phyloP scores from a whole-genome alignment of 257 asterid species.

The Apocynum venetum region DNA sequence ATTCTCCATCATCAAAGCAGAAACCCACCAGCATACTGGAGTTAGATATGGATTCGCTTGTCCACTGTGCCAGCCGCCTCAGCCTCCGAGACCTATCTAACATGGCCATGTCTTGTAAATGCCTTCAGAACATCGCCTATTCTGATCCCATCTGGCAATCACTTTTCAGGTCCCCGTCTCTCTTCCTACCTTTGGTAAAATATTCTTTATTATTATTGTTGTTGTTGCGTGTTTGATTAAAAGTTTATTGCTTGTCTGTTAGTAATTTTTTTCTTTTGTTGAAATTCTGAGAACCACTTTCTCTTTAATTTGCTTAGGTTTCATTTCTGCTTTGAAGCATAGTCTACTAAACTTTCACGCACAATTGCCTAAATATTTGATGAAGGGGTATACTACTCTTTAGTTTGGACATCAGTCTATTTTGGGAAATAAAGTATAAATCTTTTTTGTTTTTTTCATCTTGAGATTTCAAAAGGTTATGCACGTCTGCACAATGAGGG shows the following conservation, averaged over 20 bases:
- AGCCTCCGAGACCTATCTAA: conserved; percentile 52
- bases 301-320: not conserved
- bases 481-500: not conserved
- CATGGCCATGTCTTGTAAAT: conserved; percentile 61
- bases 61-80: conserved; percentile 53
- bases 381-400: not conserved
- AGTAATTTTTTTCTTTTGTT: too few relatives aligned
- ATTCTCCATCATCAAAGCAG: conserved; percentile 29
- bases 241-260: not conserved
- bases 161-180: conserved; percentile 47
- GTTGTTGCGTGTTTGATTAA: not conserved
- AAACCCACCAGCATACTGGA: conserved; percentile 45
- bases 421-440: not conserved
- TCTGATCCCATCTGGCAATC: conserved; percentile 69
- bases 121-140: conserved; percentile 51
- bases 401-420: not conserved
- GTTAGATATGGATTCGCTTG: conserved; percentile 51
- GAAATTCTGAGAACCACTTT: not conserved
- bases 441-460: not conserved
- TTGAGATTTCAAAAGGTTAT: too few relatives aligned
- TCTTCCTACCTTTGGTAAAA: not conserved
- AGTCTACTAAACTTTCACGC: not conserved
- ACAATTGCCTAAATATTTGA: not conserved
- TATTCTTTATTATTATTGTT: not conserved
- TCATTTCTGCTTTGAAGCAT: not conserved